phyloP scores from a whole-genome alignment of 805 yeast species.

The Lachancea waltii region DNA sequence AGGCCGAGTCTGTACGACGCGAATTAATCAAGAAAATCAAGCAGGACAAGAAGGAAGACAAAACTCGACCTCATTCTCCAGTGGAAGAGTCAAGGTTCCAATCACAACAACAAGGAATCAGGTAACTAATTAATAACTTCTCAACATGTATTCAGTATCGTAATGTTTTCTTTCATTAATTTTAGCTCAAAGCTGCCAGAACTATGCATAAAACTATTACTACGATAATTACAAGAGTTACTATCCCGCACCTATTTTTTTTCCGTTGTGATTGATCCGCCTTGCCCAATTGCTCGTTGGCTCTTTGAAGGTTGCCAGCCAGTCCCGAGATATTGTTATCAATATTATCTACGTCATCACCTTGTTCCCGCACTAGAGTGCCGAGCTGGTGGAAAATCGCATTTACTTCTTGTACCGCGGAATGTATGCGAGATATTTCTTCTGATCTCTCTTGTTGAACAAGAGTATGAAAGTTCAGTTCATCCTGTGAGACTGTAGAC shows the following conservation, averaged over 20 bases:
- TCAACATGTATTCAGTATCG: no score
- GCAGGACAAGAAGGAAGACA: constrained; percentile 3
- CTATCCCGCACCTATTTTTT: constrained; percentile 69
- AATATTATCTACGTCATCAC: constrained; percentile 73
- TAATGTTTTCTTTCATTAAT: no score
- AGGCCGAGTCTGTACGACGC: constrained; percentile 46
- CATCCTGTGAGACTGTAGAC: constrained; percentile 37
- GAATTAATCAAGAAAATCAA: constrained; percentile 7
- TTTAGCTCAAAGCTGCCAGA: constrained; percentile 38
- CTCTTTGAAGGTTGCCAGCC: constrained; percentile 59
- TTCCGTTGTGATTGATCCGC: constrained; percentile 71
- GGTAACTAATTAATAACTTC: not conserved
- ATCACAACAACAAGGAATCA: not conserved
- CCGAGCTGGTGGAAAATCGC: constrained; percentile 79
- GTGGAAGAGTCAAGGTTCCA: not conserved
- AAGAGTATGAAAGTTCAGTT: constrained; percentile 56
- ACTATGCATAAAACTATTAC: constrained; percentile 54
- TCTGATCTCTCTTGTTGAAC: constrained; percentile 66
- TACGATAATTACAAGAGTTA: constrained; percentile 51
- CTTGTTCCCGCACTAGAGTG: constrained; percentile 74
- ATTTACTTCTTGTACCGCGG: constrained; percentile 79
- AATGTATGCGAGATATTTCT: constrained; percentile 65
- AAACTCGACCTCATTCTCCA: not conserved
- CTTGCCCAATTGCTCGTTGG: constrained; percentile 59
- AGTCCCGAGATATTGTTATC: constrained; percentile 69